These are phyloP conservation scores for Venturia pyrina DNA, from an alignment of 2,329 filamentous ascomycete species.

Conservation along the genomic window DNA sequence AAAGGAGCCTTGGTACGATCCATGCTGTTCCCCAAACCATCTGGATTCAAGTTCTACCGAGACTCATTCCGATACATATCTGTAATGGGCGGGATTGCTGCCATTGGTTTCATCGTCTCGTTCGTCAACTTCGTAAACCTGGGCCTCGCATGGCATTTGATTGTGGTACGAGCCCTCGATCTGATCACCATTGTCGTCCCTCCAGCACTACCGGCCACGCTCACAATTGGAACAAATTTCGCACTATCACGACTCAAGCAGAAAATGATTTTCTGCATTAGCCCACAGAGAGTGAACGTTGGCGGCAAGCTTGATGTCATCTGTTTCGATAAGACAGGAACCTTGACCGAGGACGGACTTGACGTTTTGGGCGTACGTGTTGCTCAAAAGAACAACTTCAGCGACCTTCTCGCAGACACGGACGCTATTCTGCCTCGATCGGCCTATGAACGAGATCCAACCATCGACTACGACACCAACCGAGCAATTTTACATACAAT, in stretches of 20 bases:
- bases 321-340: constrained; percentile 99
- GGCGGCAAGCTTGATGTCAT: constrained; percentile 92
- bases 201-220: constrained; percentile 82
- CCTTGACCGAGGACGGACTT: constrained; percentile 87
- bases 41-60: constrained; percentile 95
- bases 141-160: constrained; percentile 75
- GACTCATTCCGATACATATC: constrained; percentile 97
- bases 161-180: constrained; percentile 84
- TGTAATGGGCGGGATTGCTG: constrained; percentile 83
- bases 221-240: constrained; percentile 96
- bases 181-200: constrained; percentile 97
- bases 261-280: constrained; percentile 94
- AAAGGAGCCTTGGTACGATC: constrained; percentile 92
- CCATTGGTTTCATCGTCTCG: constrained; percentile 79
- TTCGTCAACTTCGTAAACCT: constrained; percentile 88
- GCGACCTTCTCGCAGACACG: constrained; percentile 62
- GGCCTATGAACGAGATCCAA: constrained; percentile 47
- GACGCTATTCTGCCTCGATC: constrained; percentile 47
- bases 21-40: constrained; percentile 97
- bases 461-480: constrained; percentile 49
- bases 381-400: constrained; percentile 61
- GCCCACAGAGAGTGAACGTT: constrained; percentile 92
- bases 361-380: constrained; percentile 85
- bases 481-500: constrained; percentile 80
- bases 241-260: constrained; percentile 76